Base-by-base conservation (phyloP, 495 filamentous ascomycete species). In the Podospora didyma region DNA sequence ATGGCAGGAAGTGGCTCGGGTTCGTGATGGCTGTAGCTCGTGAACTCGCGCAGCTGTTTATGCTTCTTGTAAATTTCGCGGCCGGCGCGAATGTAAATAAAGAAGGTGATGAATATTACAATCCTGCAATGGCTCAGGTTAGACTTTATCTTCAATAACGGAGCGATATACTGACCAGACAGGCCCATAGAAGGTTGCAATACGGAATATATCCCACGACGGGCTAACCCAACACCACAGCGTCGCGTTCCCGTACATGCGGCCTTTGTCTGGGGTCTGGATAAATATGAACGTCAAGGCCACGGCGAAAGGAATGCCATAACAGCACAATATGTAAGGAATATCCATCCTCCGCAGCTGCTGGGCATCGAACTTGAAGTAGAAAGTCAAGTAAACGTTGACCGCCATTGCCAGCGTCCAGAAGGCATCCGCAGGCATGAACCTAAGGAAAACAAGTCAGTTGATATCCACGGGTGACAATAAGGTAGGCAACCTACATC, bases 371-470 rank as follows among this genome's bases (percentile, higher is more conserved):
- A 86, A 92, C 57, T 86, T 85, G 61, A 79, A 79, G 69, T 92
- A 94, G 62, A 96, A 92, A 16, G 89, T 93, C 19, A 95, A 73
- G 64, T 89, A 90, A 57, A 96, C 90, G 63, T 96, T 96, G 56
- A 87, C 77, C 2, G 90, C 89, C 91, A 96, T 96, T 48, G 87
- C 87, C 46, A 93, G 76, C 1, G 87, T 86, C 88, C 88, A 91
- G 42, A 86, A 75, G 2, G 89, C 86, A 73, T 95, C 90, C 3
- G 89, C 89, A 1, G 88, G 83, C 71, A 89, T 76, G 54, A 91
- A 90, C 82, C 88, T 93, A 61, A 57, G 2, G 17, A 11, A 26
- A 21, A 31, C 37, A 21, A 23, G 26, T 50, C 24, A 59, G 60
- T 42, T 16, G 44, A 4, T 5, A 28, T 2, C 20, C 1, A 44